These are phyloP conservation scores for Rhypophila decipiens DNA, from an alignment of 495 filamentous ascomycete genomes.

Conservation along the genomic window DNA sequence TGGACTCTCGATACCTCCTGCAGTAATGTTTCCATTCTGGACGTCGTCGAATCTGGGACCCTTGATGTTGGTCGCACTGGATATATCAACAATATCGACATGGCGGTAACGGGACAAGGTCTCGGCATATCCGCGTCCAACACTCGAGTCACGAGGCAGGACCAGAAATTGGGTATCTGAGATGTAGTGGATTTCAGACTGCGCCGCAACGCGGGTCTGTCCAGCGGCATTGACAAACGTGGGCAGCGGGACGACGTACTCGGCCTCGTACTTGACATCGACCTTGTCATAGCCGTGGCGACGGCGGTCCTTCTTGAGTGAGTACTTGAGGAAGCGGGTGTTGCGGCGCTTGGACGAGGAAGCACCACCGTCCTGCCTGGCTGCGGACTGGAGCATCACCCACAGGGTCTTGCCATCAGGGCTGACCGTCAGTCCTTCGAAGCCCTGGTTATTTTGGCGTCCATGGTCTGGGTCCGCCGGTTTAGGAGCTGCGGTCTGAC, in stretches of 20 bases:
- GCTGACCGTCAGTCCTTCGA: constrained; percentile 65
- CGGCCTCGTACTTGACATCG: constrained; percentile 40
- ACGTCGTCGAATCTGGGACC: constrained; percentile 46
- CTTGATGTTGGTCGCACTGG: constrained; percentile 59
- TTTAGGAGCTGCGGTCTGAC: constrained; percentile 28
- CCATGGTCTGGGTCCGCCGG: constrained; percentile 55
- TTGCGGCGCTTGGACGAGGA: constrained; percentile 37
- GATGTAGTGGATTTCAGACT: constrained; percentile 66
- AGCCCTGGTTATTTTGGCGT: constrained; percentile 65
- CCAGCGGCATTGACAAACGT: constrained; percentile 38
- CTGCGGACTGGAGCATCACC: constrained; percentile 61
- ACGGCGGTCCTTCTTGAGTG: constrained; percentile 26
- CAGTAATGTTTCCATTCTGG: constrained; percentile 15
- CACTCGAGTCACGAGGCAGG: constrained; percentile 58
- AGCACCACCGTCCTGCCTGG: constrained; percentile 53
- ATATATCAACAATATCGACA: constrained; percentile 66
- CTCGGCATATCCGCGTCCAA: constrained; percentile 51
- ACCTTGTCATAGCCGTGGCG: constrained; percentile 2
- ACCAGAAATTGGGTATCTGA: constrained; percentile 61
- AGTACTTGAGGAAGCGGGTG: constrained; percentile 59
- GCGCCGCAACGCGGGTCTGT: constrained; percentile 52
- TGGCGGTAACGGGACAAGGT: constrained; percentile 61
- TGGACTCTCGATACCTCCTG: constrained; percentile 14
- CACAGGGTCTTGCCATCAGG: constrained; percentile 61
- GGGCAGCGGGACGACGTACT: constrained; percentile 66